Evolutionary conservation across 139 green algal species (phyloP).

Genomic region (Micractinium conductrix): DNA sequence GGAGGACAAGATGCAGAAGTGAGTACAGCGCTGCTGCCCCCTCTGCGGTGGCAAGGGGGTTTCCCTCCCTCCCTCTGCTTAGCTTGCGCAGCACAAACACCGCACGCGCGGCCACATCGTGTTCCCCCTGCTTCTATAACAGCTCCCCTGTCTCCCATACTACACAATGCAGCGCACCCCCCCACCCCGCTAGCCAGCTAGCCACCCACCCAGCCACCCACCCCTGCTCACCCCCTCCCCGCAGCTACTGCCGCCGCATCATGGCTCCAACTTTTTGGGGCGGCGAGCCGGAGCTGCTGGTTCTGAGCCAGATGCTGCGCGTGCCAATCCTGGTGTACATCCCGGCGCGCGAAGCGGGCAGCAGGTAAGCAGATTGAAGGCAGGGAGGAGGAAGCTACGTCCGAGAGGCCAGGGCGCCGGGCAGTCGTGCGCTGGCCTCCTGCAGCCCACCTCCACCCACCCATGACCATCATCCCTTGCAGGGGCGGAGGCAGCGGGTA

Average conservation of each 20-base stretch:
- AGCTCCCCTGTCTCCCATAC: no score
- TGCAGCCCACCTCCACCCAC: neutral
- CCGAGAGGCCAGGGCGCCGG: neutral
- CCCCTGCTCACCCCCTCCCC: neutral
- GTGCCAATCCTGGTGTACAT: constrained; percentile 63
- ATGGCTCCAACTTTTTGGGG: constrained; percentile 66
- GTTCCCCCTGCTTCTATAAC: no score
- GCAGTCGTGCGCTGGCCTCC: neutral
- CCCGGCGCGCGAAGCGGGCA: constrained; percentile 13
- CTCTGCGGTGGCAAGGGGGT: no score
- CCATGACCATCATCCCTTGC: neutral
- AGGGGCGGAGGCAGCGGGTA: constrained; percentile 38
- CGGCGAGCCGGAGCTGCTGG: constrained; percentile 73
- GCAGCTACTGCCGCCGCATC: constrained; percentile 70
- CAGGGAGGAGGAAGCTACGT: no score
- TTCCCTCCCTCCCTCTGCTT: no score
- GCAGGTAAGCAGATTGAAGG: neutral
- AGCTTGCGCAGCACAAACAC: no score
- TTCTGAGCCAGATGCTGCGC: constrained; percentile 65
- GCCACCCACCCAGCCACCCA: neutral
- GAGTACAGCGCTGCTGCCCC: no score
- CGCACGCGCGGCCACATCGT: no score
- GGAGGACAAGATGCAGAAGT: constrained; percentile 55
- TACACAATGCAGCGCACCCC: no score
- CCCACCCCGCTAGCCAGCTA: neutral